Base-by-base conservation (phyloP, 345 rosid species). In the Eucalyptus sp. region DNA sequence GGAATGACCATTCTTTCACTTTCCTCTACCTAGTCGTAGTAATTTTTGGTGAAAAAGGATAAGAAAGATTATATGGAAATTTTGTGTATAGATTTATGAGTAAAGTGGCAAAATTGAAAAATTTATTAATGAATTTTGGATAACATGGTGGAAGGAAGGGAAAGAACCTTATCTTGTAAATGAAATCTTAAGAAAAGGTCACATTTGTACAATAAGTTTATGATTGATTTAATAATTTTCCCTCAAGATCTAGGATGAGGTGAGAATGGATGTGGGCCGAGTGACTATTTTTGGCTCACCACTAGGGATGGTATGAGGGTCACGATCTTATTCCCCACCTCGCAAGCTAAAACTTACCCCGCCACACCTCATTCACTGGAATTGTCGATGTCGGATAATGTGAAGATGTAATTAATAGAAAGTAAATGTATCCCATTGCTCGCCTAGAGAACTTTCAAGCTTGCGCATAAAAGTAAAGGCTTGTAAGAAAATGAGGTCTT, bases 151-250 rank as follows among this genome's bases (percentile, higher is more conserved):
- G 68, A 62, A 62, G 68, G 31, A 62, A 62, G 68, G 16, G 68
- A 62, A 62, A 27, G 2, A 29, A 29, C 31, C 68, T 62, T 62
- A 62, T 62, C 33, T 62, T 62, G 68, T 62, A 27, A 27, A 62
- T 27, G 31, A 0, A 60, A 6, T 27, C 66, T 27, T 60, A 60
- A 60, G 16, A 27, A 60, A 60, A 60, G 6, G 31, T 60, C 1
- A 2, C 15, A 25, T 60, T 1, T 12, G 1, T 60, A 60, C 3
- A 6, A 27, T 60, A 60, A 0, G 4, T 62, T 29, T 13, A 27
- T 27, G n/a, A 29, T 29, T 62, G 16, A 62, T 6, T 62, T 12
- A 29, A 12, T 27, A 62, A 62, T 27, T 29, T 62, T 13, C 16
- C 4, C 15, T 6, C 68, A 3, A 12, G 31, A 62, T 56, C 25